phyloP scores from a whole-genome alignment of 768 basidiomycete genomes.

The Mycena galericulata region DNA sequence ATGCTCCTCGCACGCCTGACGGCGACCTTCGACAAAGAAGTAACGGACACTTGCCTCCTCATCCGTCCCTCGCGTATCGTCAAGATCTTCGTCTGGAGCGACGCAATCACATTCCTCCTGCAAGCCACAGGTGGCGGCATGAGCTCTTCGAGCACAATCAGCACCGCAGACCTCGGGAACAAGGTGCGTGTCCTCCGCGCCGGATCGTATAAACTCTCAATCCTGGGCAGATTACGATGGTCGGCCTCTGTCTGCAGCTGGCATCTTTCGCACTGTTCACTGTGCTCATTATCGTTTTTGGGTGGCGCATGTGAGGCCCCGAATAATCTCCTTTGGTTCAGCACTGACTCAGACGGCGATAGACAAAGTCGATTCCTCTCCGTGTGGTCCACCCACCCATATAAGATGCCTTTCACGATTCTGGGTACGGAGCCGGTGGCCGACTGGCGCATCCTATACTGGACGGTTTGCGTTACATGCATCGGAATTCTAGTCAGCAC shows the following conservation, averaged over 20 bases:
- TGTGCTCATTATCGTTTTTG: constrained; percentile 48
- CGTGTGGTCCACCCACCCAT: background rate
- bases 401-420: background rate
- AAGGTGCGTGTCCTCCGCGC: constrained; percentile 32
- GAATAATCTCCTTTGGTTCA: background rate
- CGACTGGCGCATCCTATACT: constrained; percentile 61
- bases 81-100: constrained; percentile 60
- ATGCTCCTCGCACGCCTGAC: constrained; percentile 63
- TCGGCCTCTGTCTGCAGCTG: constrained; percentile 57
- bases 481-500: constrained; percentile 60
- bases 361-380: background rate
- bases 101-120: constrained; percentile 64
- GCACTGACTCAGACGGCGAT: background rate
- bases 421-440: constrained; percentile 26
- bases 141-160: constrained; percentile 37
- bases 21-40: constrained; percentile 42
- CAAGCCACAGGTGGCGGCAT: constrained; percentile 56
- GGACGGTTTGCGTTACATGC: constrained; percentile 54
- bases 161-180: constrained; percentile 35
- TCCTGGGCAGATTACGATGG: constrained; percentile 50
- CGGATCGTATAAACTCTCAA: background rate
- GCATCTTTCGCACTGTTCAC: constrained; percentile 53
- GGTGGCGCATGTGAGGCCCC: constrained; percentile 45
- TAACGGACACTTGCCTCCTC: constrained; percentile 51
- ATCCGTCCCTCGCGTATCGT: constrained; percentile 54